A percentile compares a stretch with the other conserved stretches of the same genome.
These are phyloP conservation scores for Ophiocytium majus DNA, from an alignment of 352 stramenopile species.

Conservation along the genomic window DNA sequence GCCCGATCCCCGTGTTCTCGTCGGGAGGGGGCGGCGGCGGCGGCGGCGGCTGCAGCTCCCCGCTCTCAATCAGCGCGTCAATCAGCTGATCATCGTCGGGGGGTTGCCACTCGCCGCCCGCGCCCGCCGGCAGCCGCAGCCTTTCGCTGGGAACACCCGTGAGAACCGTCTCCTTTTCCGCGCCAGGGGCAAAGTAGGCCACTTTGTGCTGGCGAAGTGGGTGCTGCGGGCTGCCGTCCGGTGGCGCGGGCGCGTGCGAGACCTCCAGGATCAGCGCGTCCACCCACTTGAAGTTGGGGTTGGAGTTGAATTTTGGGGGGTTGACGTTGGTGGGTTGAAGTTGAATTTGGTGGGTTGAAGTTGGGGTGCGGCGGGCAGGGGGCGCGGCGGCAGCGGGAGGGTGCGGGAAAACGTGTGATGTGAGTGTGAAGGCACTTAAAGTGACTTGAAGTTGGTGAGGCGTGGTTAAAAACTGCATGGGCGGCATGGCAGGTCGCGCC, in stretches of 20 bases:
- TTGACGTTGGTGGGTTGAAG: no score
- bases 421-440: no score
- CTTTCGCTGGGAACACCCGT: constrained; percentile 24
- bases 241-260: background rate
- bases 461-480: no score
- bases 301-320: no score
- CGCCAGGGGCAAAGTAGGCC: constrained; percentile 40
- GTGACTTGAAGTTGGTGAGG: no score
- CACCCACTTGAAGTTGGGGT: constrained; percentile 19
- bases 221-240: background rate
- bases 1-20: constrained; percentile 53
- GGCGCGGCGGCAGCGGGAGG: no score
- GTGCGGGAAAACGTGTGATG: no score
- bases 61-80: constrained; percentile 14
- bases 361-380: no score
- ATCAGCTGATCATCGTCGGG: background rate
- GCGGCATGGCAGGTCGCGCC: no score
- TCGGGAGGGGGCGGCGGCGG: constrained; percentile 45
- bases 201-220: constrained; percentile 17
- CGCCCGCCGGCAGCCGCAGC: constrained; percentile 38
- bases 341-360: no score
- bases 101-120: constrained; percentile 22
- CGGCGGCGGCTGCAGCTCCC: background rate
- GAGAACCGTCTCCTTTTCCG: constrained; percentile 49
- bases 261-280: constrained; percentile 19